Percentiles rank a stretch among this genome's conserved stretches.
Conservation (phyloP, 2,329 filamentous ascomycete species). For the Exutisphaerella laricina region DNA sequence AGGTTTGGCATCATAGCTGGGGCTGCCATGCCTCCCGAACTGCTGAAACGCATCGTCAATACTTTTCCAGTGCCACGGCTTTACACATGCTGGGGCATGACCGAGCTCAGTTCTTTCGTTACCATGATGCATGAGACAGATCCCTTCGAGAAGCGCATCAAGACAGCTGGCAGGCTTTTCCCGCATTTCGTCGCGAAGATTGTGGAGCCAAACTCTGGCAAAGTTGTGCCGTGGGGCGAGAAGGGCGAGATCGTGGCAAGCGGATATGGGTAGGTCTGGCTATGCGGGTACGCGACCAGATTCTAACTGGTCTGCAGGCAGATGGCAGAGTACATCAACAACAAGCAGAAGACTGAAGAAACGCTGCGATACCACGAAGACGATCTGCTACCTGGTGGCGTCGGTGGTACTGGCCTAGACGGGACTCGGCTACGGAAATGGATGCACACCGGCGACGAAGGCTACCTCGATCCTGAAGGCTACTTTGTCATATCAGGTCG, state of each 20-base stretch:
- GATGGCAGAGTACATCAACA: conserved; percentile 59
- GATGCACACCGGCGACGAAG: conserved; percentile 60
- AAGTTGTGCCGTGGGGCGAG: conserved; percentile 60
- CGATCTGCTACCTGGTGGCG: conserved; percentile 23
- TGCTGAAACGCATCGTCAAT: conserved; percentile 64
- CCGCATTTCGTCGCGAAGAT: conserved; percentile 72
- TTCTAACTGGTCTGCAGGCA: conserved; percentile 34
- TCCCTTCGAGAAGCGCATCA: conserved; percentile 58
- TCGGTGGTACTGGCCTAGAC: conserved; percentile 19
- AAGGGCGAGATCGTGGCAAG: conserved; percentile 71
- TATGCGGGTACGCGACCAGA: neutral
- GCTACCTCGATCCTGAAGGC: conserved; percentile 42
- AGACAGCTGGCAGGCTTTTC: conserved; percentile 69
- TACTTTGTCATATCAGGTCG: conserved; percentile 36
- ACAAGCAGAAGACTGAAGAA: conserved; percentile 68
- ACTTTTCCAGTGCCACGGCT: conserved; percentile 72
- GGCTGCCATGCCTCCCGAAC: conserved; percentile 65
- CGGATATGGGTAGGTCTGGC: conserved; percentile 55
- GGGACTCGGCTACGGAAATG: conserved; percentile 44
- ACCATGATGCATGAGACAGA: conserved; percentile 43
- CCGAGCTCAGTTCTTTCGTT: conserved; percentile 47
- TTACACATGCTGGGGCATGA: conserved; percentile 54
- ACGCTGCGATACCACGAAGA: conserved; percentile 44
- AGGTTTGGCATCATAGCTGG: conserved; percentile 61
- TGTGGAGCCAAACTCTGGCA: conserved; percentile 57